Percentiles rank a stretch among this genome's conserved stretches.
Evolutionary conservation across 192 early-diverging fungal genomes (phyloP).

Genomic region (Gryganskiella cystojenkinii): DNA sequence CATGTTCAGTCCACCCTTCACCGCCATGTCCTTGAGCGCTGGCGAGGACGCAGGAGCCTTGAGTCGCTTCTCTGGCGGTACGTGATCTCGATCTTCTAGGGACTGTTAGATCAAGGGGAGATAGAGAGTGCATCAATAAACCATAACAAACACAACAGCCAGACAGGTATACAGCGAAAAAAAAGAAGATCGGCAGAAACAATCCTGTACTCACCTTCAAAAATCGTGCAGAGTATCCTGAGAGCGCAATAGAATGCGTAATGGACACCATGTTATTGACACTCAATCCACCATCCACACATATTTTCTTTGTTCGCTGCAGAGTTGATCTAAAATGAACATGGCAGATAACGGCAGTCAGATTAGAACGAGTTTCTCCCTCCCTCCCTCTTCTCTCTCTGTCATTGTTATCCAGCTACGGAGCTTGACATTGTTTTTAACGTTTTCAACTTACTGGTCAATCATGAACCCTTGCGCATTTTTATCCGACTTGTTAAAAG

Average conservation of each 20-base stretch:
- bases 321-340: conserved; percentile 17
- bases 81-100: conserved; percentile 11
- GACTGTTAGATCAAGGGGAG: background rate
- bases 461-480: conserved; percentile 53
- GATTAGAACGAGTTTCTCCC: too few relatives aligned
- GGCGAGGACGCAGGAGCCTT: conserved; percentile 15
- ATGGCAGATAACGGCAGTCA: conserved; percentile 3
- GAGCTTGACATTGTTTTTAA: background rate
- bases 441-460: conserved; percentile 41
- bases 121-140: background rate
- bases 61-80: conserved; percentile 27
- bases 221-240: conserved; percentile 53
- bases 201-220: conserved; percentile 32
- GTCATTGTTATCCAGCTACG: background rate
- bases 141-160: conserved; percentile 10
- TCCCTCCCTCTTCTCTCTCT: background rate
- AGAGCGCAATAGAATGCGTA: conserved; percentile 53
- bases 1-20: conserved; percentile 45
- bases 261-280: conserved; percentile 36
- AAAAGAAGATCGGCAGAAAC: background rate
- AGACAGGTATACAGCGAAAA: background rate
- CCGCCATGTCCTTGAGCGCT: conserved; percentile 20
- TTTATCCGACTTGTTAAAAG: conserved; percentile 53
- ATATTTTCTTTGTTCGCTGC: conserved; percentile 14
- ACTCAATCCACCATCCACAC: conserved; percentile 19